Conservation (phyloP, 2,329 filamentous ascomycete species). For the Sordariomycetes sp. region DNA sequence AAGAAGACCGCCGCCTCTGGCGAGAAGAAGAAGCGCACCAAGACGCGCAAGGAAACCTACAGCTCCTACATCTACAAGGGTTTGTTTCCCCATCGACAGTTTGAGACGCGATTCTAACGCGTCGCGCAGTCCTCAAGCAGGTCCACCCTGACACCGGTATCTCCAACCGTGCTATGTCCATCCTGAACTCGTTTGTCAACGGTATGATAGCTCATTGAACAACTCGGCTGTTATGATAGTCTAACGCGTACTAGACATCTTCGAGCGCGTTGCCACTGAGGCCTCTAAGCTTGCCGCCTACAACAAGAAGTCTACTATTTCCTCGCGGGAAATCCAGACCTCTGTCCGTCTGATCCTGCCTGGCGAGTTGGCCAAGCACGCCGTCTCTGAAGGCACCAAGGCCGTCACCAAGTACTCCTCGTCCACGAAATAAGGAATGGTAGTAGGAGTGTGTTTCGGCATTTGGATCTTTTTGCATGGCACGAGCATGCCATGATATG, state of each 20-base stretch:
- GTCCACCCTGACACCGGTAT: slow-evolving; percentile 99
- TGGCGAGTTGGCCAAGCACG: slow-evolving; percentile 98
- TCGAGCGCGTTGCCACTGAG: slow-evolving; percentile 97
- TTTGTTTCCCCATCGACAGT: slow-evolving; percentile 29
- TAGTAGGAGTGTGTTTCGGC: slow-evolving; percentile 13
- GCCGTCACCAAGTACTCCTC: slow-evolving; percentile 99
- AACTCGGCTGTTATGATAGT: neutral
- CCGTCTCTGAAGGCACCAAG: slow-evolving; percentile 99
- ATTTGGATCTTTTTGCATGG: slow-evolving; percentile 9
- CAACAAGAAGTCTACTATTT: slow-evolving; percentile 99
- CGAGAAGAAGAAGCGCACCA: slow-evolving; percentile 99
- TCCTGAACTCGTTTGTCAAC: slow-evolving; percentile 99
- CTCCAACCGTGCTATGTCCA: slow-evolving; percentile 99
- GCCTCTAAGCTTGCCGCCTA: slow-evolving; percentile 98
- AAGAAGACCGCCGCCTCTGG: slow-evolving; percentile 98
- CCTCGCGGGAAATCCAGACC: slow-evolving; percentile 98
- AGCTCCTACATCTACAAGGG: slow-evolving; percentile 99
- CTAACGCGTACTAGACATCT: slow-evolving; percentile 61
- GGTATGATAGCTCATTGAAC: slow-evolving; percentile 44
- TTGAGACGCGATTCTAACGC: neutral
- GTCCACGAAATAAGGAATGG: slow-evolving; percentile 82
- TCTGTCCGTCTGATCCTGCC: slow-evolving; percentile 96
- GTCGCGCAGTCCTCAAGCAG: slow-evolving; percentile 86
- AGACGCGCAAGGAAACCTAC: slow-evolving; percentile 99
- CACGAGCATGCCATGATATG: neutral